phyloP scores from a whole-genome alignment of 352 stramenopile genomes.

The Pythium periplocum region DNA sequence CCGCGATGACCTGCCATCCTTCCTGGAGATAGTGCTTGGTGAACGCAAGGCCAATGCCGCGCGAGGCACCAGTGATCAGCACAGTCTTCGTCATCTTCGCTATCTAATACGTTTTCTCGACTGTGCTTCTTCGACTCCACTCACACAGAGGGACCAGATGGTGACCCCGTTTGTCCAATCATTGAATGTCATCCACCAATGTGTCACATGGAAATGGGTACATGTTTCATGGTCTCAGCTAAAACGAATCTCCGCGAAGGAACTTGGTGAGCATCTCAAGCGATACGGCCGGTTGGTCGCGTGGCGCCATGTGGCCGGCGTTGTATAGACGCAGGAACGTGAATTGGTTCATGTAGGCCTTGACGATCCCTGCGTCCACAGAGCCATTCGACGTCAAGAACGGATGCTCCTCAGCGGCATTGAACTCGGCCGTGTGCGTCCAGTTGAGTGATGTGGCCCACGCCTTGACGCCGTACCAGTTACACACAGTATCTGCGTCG shows the following conservation, averaged over 20 bases:
- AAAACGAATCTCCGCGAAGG: slow-evolving; percentile 30
- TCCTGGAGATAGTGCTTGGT: slow-evolving; percentile 20
- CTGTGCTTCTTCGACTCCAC: too few relatives aligned
- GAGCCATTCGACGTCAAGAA: slow-evolving; percentile 8
- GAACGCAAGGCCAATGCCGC: slow-evolving; percentile 26
- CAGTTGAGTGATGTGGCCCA: slow-evolving; percentile 88
- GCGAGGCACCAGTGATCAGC: slow-evolving; percentile 27
- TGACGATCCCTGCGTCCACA: slow-evolving; percentile 19
- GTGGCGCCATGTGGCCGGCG: slow-evolving; percentile 46
- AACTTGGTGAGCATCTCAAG: slow-evolving; percentile 56
- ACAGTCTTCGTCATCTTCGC: slow-evolving; percentile 15
- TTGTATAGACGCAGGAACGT: slow-evolving; percentile 42
- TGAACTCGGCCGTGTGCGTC: slow-evolving; percentile 72
- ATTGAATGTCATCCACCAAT: too few relatives aligned
- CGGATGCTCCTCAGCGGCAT: slow-evolving; percentile 17
- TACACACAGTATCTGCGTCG: slow-evolving; percentile 94
- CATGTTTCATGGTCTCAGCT: background rate
- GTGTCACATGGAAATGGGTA: background rate
- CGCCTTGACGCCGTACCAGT: slow-evolving; percentile 90
- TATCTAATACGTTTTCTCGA: too few relatives aligned
- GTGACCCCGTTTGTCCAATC: too few relatives aligned
- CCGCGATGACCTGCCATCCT: slow-evolving; percentile 24
- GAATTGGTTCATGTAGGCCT: slow-evolving; percentile 22
- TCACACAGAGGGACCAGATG: too few relatives aligned
- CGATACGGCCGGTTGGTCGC: slow-evolving; percentile 36